Evolutionary conservation across 768 basidiomycete genomes (phyloP), one percentile per base, ranked within the genome.

Genomic region (Clavaria fumosa): DNA sequence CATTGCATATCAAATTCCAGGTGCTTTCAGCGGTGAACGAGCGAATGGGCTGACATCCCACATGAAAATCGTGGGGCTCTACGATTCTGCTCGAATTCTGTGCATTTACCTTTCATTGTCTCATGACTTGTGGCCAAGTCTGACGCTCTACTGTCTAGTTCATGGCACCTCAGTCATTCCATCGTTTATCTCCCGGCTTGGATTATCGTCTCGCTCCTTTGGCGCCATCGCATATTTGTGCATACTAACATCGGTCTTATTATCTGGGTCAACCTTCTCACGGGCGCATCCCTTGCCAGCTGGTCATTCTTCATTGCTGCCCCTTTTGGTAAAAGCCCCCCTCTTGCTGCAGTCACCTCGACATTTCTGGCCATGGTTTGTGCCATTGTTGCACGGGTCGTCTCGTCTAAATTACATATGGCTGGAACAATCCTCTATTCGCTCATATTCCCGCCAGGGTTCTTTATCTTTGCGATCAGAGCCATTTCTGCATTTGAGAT

Each of bases 11-110:
- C 83, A 86, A 44, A 66, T 83, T 2, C 77, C 82, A 9, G 83
- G 81, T 2, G 65, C 75, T 5, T 69, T 79, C 31, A 60, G 74
- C 9, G 64, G 63, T 4, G 83, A 86, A 52, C 64, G 80, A 28
- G 74, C 81, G 0, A 64, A 60, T 37, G 54, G 68, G 11, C 52
- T 85, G 22, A 82, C 83, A 0, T 58, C 69, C 5, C 79, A 85
- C 49, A 70, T 85, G 64, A 76, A 77, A 49, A 79, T 71, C 2
- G 85, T 86, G 83, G 83, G 83, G 5, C 62, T 84, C 10, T 54
- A 68, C 5, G 79, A 83, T 47, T 71, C 71, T 0, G 78, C 81
- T 9, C 65, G 79, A 24, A 68, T 80, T 34, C 42, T 72, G 68
- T 72, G 48, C 11, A 70, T 50, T 7, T n/a, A 30, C 24, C 7